Evolutionary conservation across 2,329 filamentous ascomycete genomes (phyloP), one percentile per base, ranked within the genome.

Genomic region (Epicoccum sorghinum): DNA sequence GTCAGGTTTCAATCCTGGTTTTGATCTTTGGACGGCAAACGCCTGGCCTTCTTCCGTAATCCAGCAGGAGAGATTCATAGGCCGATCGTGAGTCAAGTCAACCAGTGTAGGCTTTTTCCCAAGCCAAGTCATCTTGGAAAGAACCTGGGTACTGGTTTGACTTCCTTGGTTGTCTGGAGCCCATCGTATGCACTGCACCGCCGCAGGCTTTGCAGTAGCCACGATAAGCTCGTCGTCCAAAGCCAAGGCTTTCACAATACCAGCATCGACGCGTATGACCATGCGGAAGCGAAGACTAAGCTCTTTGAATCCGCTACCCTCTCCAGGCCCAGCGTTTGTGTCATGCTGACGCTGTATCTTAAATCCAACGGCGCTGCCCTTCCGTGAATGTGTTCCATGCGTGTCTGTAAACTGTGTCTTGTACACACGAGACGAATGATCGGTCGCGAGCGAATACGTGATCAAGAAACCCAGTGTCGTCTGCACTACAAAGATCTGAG

Each of bases 151-250:
- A 63, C 86, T 92, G 3, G 93, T 97, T 75, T 98, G 93, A 57
- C 84, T 89, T 18, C 90, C 90, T 30, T 82, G 84, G 61, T 83
- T 88, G 71, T 96, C 93, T 1, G 93, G 90, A 0, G 89, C 89
- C 95, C 95, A 99, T 54, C 90, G 86, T 64, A 99, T 98, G 76
- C 93, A 97, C 75, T 99, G 95, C 13, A 98, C 86, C n/a, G 95
- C 93, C 0, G 93, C 88, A 3, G 95, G 95, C 69, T 95, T 96
- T 52, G 86, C 82, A 0, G 95, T 99, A 4, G 95, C 91, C 47
- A 99, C 93, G 22, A 98, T 82, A 36, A 99, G 80, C 74, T 98
- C 95, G 51, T 96, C 91, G 62, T 98, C 95, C 22, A 98, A 82
- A 2, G 95, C 93, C 49, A 98, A 78, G 9, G 90, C 91, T 67